Conservation (phyloP, 768 basidiomycete genomes). For the Lactarius deliciosus region DNA sequence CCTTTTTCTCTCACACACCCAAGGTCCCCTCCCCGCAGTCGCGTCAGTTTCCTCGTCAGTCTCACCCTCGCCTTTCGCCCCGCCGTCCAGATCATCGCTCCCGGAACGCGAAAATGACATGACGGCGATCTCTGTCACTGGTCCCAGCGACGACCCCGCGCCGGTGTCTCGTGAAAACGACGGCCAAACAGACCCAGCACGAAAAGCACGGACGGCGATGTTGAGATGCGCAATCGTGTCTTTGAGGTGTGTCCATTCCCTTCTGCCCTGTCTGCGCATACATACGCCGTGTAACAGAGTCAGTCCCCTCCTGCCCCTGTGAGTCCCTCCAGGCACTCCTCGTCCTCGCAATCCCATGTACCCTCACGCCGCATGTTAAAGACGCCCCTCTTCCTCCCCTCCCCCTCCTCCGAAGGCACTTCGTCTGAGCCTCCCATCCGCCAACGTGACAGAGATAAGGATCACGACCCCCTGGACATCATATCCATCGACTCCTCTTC, state of each 20-base stretch:
- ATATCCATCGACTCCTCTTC: conserved; percentile 16
- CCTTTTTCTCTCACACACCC: not conserved
- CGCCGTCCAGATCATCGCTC: not conserved
- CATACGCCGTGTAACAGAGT: conserved; percentile 11
- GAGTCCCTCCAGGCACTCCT: not conserved
- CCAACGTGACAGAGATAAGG: too few relatives aligned
- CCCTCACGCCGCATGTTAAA: not conserved
- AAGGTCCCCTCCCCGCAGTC: not conserved
- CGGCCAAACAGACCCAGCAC: not conserved
- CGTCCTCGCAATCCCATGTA: not conserved
- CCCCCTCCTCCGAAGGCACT: too few relatives aligned
- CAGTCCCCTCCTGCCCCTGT: not conserved
- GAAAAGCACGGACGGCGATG: not conserved
- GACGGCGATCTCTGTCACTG: conserved; percentile 1
- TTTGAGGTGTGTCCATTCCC: conserved; percentile 13
- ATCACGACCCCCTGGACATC: not conserved
- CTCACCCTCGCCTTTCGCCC: conserved; percentile 18
- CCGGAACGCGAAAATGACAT: too few relatives aligned
- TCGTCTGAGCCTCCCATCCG: too few relatives aligned
- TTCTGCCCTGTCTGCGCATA: not conserved
- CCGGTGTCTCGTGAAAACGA: not conserved
- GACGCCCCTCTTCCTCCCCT: too few relatives aligned
- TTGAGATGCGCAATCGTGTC: not conserved
- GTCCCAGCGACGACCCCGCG: not conserved
- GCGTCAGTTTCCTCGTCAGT: not conserved